Conservation (phyloP, 1,139 yeast species). For the Suhomyces anneliseae region DNA sequence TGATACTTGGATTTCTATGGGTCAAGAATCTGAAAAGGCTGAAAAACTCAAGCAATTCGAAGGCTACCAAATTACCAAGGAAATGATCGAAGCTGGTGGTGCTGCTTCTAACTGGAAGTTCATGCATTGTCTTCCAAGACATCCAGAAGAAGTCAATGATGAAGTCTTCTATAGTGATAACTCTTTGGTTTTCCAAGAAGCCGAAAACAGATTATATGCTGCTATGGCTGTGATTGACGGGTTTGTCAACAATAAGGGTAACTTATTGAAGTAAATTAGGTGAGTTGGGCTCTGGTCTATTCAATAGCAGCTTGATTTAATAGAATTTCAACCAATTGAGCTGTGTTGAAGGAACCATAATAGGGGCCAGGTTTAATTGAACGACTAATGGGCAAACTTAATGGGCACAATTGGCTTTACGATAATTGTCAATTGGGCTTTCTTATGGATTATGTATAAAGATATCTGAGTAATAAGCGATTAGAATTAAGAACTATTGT, state of each 20-base stretch:
- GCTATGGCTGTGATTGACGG: constrained; percentile 93
- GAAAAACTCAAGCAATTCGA: constrained; percentile 74
- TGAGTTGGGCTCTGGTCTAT: no score
- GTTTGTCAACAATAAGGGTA: constrained; percentile 70
- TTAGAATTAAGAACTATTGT: no score
- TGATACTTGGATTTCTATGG: constrained; percentile 99
- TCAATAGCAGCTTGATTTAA: neutral
- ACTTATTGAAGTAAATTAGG: constrained; percentile 5
- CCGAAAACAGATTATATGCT: constrained; percentile 93
- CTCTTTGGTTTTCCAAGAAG: constrained; percentile 90
- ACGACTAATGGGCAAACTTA: no score
- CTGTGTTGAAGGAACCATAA: no score
- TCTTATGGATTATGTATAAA: no score
- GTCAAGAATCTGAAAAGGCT: constrained; percentile 80
- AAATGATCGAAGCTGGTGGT: constrained; percentile 54
- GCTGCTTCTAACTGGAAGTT: constrained; percentile 77
- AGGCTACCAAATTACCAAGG: constrained; percentile 80
- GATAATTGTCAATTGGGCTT: no score
- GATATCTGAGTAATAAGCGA: no score
- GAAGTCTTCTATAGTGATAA: constrained; percentile 84
- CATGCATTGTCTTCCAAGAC: constrained; percentile 98
- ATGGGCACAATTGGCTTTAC: no score
- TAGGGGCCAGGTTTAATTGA: neutral
- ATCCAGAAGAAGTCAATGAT: constrained; percentile 88
- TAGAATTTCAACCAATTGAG: neutral